A percentile compares a stretch with the other conserved stretches of the same genome.
Conservation (phyloP, 176 grass and related monocot genomes). For the Eleusine indica region DNA sequence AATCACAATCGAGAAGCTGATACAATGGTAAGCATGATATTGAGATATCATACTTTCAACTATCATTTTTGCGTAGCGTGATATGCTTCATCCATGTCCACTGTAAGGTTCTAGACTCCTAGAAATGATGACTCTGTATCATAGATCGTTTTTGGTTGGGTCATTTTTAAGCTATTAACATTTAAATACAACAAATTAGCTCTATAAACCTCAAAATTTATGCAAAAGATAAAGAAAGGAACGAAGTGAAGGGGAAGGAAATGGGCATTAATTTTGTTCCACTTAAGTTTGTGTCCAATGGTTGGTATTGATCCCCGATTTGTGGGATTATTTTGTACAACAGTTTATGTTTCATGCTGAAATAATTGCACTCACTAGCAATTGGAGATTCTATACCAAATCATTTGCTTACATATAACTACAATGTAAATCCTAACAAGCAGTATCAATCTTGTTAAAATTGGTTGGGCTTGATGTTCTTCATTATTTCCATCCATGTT, state of each 20-base stretch:
- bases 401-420: conserved; percentile 4
- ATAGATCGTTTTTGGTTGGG: not conserved
- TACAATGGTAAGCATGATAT: conserved; percentile 71
- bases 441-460: conserved; percentile 10
- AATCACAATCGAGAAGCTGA: conserved; percentile 78
- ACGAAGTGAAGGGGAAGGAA: not conserved
- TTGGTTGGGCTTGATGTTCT: not conserved
- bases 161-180: conserved; percentile 8
- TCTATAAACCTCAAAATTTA: not conserved
- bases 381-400: conserved; percentile 8
- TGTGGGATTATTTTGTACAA: not conserved
- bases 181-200: not conserved
- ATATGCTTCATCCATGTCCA: not conserved
- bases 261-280: conserved; percentile 8
- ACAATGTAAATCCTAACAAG: not conserved
- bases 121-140: not conserved
- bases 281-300: not conserved
- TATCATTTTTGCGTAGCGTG: not conserved
- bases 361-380: not conserved
- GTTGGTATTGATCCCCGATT: not conserved
- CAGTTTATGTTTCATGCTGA: conserved; percentile 19
- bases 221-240: not conserved
- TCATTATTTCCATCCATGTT: not conserved
- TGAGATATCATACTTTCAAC: not conserved
- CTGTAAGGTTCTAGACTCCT: not conserved